Percentiles rank a stretch among this genome's conserved stretches.
Conservation (phyloP, 352 stramenopile species). For the Globisporangium uncinulatum region DNA sequence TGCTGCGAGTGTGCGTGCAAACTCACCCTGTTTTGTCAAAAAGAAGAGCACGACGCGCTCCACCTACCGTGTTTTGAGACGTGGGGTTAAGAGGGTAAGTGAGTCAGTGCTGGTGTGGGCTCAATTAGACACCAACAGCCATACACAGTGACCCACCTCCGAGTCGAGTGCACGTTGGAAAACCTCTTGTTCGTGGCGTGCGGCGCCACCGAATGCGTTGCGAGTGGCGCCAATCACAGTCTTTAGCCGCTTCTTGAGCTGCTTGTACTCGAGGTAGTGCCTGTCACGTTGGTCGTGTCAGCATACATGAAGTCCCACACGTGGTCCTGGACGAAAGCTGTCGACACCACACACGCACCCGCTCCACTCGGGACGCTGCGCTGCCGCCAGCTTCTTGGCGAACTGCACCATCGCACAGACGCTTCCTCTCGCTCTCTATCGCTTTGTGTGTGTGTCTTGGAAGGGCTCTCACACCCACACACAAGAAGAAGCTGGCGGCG, state of each 20-base stretch:
- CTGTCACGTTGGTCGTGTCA: slow-evolving; percentile 17
- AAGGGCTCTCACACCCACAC: neutral
- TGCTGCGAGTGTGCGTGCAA: slow-evolving; percentile 56
- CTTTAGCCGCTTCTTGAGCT: slow-evolving; percentile 86
- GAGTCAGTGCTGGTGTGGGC: neutral
- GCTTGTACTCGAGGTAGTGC: slow-evolving; percentile 89
- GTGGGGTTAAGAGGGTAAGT: no score
- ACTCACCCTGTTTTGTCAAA: slow-evolving; percentile 78
- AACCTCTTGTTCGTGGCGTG: slow-evolving; percentile 41
- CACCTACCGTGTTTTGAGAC: slow-evolving; percentile 16
- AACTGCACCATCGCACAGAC: slow-evolving; percentile 60
- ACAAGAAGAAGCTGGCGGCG: neutral
- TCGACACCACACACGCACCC: slow-evolving; percentile 46
- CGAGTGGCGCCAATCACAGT: slow-evolving; percentile 46
- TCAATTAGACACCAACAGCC: neutral
- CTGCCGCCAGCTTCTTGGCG: slow-evolving; percentile 72
- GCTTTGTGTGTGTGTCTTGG: neutral
- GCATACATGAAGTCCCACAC: neutral
- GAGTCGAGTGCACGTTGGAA: slow-evolving; percentile 76
- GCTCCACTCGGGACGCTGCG: slow-evolving; percentile 68
- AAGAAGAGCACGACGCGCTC: slow-evolving; percentile 86
- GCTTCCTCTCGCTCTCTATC: neutral
- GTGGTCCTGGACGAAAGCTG: neutral
- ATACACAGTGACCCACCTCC: no score
- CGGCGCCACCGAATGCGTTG: slow-evolving; percentile 20